Conservation (phyloP, 176 grass and related monocot genomes). For the Alopecurus myosuroides region DNA sequence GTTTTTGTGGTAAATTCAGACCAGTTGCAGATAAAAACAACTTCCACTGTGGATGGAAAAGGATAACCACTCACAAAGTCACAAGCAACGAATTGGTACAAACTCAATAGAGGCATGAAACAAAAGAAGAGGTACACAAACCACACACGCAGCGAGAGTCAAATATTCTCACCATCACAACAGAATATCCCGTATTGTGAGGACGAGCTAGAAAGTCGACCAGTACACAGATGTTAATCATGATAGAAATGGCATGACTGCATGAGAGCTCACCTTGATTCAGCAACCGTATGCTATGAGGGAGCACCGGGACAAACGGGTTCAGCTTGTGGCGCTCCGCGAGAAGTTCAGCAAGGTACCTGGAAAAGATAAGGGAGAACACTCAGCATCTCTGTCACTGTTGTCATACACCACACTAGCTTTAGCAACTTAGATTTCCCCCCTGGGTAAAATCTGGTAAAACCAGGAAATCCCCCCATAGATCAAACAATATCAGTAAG, state of each 20-base stretch:
- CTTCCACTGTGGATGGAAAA: background rate
- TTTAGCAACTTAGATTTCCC: background rate
- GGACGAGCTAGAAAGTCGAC: background rate
- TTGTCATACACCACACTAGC: background rate
- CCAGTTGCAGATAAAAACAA: background rate
- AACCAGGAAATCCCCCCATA: background rate
- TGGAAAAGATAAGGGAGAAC: constrained; percentile 11
- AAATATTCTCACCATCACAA: constrained; percentile 8
- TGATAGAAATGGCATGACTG: constrained; percentile 7
- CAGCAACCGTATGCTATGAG: constrained; percentile 69
- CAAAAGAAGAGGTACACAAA: constrained; percentile 1
- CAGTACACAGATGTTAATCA: constrained; percentile 6
- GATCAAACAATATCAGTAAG: background rate
- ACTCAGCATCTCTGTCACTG: background rate
- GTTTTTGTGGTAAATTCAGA: background rate
- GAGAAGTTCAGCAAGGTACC: constrained; percentile 88
- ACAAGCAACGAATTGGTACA: background rate
- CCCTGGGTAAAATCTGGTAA: background rate
- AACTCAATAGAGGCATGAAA: background rate
- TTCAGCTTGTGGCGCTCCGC: constrained; percentile 85
- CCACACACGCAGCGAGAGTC: background rate
- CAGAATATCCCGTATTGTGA: constrained; percentile 29
- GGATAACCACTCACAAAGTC: background rate
- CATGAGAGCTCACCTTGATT: constrained; percentile 76
- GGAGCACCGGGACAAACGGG: constrained; percentile 80